phyloP scores from a whole-genome alignment of 1,284 basidiomycete genomes.

The Ustilago trichophora region DNA sequence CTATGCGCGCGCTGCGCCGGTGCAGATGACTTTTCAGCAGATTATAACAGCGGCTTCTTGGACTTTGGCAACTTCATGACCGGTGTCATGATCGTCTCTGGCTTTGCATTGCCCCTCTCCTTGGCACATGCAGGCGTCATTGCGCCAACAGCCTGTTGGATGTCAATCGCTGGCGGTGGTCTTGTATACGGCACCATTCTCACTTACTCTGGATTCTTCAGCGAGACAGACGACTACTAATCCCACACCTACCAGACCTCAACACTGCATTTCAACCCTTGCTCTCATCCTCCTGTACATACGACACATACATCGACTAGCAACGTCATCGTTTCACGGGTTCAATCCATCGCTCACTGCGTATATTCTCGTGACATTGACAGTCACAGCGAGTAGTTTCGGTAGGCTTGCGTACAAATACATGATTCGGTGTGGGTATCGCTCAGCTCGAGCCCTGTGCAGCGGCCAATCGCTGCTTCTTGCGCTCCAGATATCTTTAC shows the following conservation, averaged over 20 bases:
- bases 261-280: background rate
- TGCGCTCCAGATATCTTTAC: conserved; percentile 67
- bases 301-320: conserved; percentile 1
- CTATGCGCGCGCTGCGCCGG: conserved; percentile 72
- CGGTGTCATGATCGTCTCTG: conserved; percentile 83
- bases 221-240: conserved; percentile 54
- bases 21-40: conserved; percentile 71
- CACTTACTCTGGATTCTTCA: conserved; percentile 62
- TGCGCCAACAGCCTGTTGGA: conserved; percentile 81
- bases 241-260: background rate
- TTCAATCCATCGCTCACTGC: background rate
- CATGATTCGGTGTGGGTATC: too few species aligned
- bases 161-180: conserved; percentile 93
- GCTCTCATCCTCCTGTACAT: conserved; percentile 22
- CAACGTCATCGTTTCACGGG: conserved; percentile 10
- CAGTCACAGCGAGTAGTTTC: background rate
- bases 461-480: conserved; percentile 31
- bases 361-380: too few species aligned
- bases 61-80: conserved; percentile 97
- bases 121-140: conserved; percentile 92
- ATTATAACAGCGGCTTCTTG: conserved; percentile 70
- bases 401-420: conserved; percentile 4
- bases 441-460: background rate
- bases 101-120: conserved; percentile 90
- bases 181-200: conserved; percentile 87